Percentiles rank a stretch among this genome's conserved stretches.
Conservation (phyloP, 108 stramenopile species). For the Pseudonitzschia delicatissima region DNA sequence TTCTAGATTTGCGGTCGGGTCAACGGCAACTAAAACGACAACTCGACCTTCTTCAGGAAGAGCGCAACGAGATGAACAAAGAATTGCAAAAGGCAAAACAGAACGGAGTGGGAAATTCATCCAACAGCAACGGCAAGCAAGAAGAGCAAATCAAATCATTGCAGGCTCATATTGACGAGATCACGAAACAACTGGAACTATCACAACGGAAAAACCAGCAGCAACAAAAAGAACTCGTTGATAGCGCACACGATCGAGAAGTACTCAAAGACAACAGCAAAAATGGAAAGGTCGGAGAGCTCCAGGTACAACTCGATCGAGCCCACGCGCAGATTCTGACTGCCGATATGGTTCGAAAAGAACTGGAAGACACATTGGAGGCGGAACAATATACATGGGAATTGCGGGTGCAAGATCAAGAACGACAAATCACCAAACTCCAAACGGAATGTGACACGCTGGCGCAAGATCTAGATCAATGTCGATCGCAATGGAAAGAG, state of each 20-base stretch:
- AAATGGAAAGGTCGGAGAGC: conserved; percentile 38
- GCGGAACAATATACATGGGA: conserved; percentile 74
- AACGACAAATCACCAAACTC: conserved; percentile 36
- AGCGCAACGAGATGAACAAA: conserved; percentile 2
- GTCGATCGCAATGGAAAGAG: conserved; percentile 45
- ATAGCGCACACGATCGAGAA: neutral
- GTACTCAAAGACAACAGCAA: neutral
- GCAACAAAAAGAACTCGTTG: neutral
- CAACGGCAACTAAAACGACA: conserved; percentile 43
- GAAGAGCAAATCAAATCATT: neutral
- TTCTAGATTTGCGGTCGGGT: conserved; percentile 43
- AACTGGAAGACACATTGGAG: conserved; percentile 62
- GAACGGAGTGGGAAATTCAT: neutral
- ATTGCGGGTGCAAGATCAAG: conserved; percentile 58
- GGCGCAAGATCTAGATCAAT: conserved; percentile 36
- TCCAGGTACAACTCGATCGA: conserved; percentile 58
- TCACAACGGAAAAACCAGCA: neutral
- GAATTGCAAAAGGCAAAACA: conserved; percentile 4
- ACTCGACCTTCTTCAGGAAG: conserved; percentile 27
- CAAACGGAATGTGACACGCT: conserved; percentile 34
- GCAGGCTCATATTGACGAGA: neutral
- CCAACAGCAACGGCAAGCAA: neutral
- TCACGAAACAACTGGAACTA: conserved; percentile 1
- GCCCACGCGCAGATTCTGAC: conserved; percentile 65
- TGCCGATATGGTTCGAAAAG: conserved; percentile 63